Conservation (phyloP, 805 yeast genomes). For the Wickerhamiella siamensis region DNA sequence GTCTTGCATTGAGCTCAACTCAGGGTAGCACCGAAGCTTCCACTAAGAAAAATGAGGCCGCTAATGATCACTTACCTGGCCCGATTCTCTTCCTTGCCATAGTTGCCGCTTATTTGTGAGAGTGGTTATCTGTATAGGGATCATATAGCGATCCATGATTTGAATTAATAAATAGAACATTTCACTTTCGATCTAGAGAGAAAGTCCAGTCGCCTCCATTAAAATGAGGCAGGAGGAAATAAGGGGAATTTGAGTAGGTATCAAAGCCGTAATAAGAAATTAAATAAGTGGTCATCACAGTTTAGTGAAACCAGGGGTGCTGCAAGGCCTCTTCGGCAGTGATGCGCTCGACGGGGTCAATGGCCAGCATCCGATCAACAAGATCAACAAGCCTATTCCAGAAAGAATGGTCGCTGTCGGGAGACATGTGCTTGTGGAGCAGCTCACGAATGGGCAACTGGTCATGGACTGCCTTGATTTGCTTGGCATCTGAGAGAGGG, state of each 20-base stretch:
- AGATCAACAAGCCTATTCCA: conserved; percentile 76
- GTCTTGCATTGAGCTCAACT: too few relatives aligned
- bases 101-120: too few relatives aligned
- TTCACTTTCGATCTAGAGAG: too few relatives aligned
- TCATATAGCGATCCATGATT: too few relatives aligned
- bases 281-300: conserved; percentile 2
- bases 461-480: conserved; percentile 7
- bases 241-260: conserved; percentile 1
- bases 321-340: conserved; percentile 62
- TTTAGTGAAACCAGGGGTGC: conserved; percentile 61
- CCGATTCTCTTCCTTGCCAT: too few relatives aligned
- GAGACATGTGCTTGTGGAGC: conserved; percentile 11
- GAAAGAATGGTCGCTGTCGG: conserved; percentile 38
- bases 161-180: too few relatives aligned
- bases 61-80: too few relatives aligned
- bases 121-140: too few relatives aligned
- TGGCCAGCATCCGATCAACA: conserved; percentile 46
- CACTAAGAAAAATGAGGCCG: too few relatives aligned
- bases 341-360: conserved; percentile 58
- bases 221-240: neutral
- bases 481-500: conserved; percentile 10
- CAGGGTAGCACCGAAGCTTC: too few relatives aligned
- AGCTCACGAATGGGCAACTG: conserved; percentile 12
- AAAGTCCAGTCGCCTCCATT: too few relatives aligned
- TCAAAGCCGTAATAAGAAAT: conserved; percentile 2